Evolutionary conservation across 2,329 filamentous ascomycete species (phyloP), one percentile per base, ranked within the genome.

Genomic region (Helminthosporium solani): DNA sequence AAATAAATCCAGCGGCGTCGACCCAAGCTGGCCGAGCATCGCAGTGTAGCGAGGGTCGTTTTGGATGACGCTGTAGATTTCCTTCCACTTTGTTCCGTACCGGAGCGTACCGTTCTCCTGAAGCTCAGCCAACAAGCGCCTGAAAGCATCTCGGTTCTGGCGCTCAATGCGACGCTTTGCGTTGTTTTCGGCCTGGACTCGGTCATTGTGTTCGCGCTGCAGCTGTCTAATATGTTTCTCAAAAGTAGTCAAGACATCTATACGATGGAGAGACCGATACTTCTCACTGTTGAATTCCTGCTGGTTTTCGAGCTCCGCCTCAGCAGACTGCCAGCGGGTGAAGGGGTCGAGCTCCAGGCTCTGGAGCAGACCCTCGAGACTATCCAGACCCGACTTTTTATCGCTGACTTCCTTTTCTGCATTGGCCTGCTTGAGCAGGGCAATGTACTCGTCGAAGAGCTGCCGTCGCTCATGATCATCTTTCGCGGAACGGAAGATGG

Each of bases 171-270:
- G 85, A 44, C 84, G 81, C 70, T 88, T 92, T 58, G 81, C 80
- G 50, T 85, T 86, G 75, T 95, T 96, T 62, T 94, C 85, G 58
- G 88, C 84, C 71, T 99, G 94, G 53, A 88, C 86, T 38, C 85
- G 82, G 66, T 96, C 90, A 71, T 97, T 97, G 75, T 95, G 91
- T 42, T 84, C 83, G 51, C 90, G 87, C 72, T 99, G 94, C 54
- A 97, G 79, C 47, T 85, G 81, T 73, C 95, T 96, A 76, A 97
- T 94, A 67, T 97, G 92, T 63, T 87, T 90, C 74, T 97, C 90
- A 71, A 97, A 99, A 49, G 88, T 87, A 63, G 84, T 90, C 74
- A 99, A 79, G 67, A 97, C 83, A 71, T 99, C 94, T 73, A 88
- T 87, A 67, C 90, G 90, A 73, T 79, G 90, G 59, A 99, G 82